Evolutionary conservation across 345 rosid genomes (phyloP), one percentile per base, ranked within the genome.

Genomic region (Boechera divaricarpa): DNA sequence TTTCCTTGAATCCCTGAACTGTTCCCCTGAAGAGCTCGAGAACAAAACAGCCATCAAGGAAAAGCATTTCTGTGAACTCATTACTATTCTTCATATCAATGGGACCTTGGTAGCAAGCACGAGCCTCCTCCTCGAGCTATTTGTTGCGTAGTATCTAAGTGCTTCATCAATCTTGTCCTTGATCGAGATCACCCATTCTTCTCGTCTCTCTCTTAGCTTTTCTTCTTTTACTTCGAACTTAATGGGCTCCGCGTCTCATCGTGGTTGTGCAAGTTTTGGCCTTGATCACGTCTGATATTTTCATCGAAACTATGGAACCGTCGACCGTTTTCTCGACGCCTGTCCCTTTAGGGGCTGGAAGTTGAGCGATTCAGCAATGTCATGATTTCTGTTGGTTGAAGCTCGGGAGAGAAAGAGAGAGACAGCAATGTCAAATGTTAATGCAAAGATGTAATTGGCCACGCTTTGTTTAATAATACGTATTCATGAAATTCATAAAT

Each of bases 111-210:
- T 90, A 90, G 72, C 91, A 85, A 33, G 82, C 81, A 0, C 88
- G 82, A 67, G 85, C 86, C 68, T 26, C 78, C 62, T 85, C 93
- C 73, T 90, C 93, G 0, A 92, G 64, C 84, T 83, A 70, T 82
- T 55, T 2, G 79, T 83, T 13, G 53, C 85, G 13, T 87, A 88
- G 2, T 91, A 91, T 79, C 78, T 84, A 18, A 63, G 47, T 10
- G 90, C 90, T 72, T 84, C 76, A 7, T 84, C 83, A 5, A 89
- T 86, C 74, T 85, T 89, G 18, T 85, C 91, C 69, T 72, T 82
- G n/a, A 93, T 85, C 29, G 90, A 88, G 18, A 91, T 67, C 55
- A 86, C 76, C 98, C 97, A 91, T 10, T 91, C 93, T 11, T 84
- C 86, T 53, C 76, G 60, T 0, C 83, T 83, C 10, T 72, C 62